phyloP scores from a whole-genome alignment of 208 protist genomes.

The Leishmania turanica region DNA sequence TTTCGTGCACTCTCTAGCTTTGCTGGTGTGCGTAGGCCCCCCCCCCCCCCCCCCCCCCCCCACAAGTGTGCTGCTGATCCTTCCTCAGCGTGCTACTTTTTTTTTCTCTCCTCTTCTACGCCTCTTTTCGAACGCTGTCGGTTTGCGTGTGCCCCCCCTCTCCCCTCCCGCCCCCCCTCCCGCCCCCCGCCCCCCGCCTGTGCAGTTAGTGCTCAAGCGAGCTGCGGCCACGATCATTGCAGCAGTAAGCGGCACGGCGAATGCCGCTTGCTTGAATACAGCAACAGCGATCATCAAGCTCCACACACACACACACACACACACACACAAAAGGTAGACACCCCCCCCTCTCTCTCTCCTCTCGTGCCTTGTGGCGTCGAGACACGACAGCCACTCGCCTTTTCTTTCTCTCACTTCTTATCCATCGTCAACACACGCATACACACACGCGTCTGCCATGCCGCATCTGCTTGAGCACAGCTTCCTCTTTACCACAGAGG shows the following conservation, averaged over 20 bases:
- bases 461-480: constrained; percentile 71
- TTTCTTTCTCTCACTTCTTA: background rate
- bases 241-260: background rate
- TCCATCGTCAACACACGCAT: background rate
- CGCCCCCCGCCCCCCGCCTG: background rate
- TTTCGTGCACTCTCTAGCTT: background rate
- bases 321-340: background rate
- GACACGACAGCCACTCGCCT: background rate
- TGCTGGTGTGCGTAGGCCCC: background rate
- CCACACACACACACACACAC: background rate
- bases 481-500: constrained; percentile 75
- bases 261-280: background rate
- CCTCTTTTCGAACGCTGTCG: background rate
- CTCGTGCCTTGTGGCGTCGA: background rate
- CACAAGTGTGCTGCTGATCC: background rate
- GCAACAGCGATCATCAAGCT: background rate
- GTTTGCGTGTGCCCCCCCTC: background rate
- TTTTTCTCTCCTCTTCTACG: background rate
- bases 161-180: no score
- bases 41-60: background rate
- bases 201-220: background rate
- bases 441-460: constrained; percentile 30
- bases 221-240: background rate
- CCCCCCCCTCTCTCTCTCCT: background rate
- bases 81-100: background rate